Conservation (phyloP, 208 protist species). For the Trypanosoma lewisi region DNA sequence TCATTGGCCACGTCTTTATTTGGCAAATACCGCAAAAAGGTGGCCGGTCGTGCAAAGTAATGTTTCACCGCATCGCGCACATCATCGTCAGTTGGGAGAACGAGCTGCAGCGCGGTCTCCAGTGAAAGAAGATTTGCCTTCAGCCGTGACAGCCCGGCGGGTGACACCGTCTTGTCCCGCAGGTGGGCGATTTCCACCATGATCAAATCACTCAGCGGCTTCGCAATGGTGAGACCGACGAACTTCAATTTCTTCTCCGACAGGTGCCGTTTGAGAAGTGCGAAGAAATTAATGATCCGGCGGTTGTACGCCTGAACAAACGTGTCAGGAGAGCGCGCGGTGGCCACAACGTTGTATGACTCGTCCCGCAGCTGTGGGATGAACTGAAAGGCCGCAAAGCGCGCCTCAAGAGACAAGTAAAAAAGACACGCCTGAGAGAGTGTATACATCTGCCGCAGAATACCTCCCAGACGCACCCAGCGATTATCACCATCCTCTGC, state of each 20-base stretch:
- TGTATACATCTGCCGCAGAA: conserved; percentile 61
- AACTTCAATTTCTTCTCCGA: conserved; percentile 62
- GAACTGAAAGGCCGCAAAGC: conserved; percentile 75
- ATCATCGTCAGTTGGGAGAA: conserved; percentile 65
- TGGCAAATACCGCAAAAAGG: conserved; percentile 76
- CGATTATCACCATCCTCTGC: background rate
- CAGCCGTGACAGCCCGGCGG: conserved; percentile 51
- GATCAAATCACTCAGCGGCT: conserved; percentile 77
- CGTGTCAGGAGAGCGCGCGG: conserved; percentile 62
- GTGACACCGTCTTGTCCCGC: conserved; percentile 77
- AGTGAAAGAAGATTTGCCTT: conserved; percentile 69
- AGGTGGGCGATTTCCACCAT: conserved; percentile 77
- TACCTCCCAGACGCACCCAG: conserved; percentile 38
- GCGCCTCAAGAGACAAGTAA: conserved; percentile 74
- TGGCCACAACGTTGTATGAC: conserved; percentile 72
- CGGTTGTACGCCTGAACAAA: conserved; percentile 85
- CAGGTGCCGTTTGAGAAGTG: conserved; percentile 65
- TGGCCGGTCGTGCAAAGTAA: conserved; percentile 60
- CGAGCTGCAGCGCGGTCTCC: conserved; percentile 73
- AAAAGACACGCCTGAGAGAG: conserved; percentile 82
- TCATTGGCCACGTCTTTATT: conserved; percentile 79
- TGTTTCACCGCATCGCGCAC: conserved; percentile 62
- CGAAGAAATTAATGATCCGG: conserved; percentile 69
- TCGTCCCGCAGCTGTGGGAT: conserved; percentile 87
- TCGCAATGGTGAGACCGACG: conserved; percentile 57